Evolutionary conservation across 2,329 filamentous ascomycete genomes (phyloP), one percentile per base, ranked within the genome.

Genomic region (Davidsoniella eucalypti): DNA sequence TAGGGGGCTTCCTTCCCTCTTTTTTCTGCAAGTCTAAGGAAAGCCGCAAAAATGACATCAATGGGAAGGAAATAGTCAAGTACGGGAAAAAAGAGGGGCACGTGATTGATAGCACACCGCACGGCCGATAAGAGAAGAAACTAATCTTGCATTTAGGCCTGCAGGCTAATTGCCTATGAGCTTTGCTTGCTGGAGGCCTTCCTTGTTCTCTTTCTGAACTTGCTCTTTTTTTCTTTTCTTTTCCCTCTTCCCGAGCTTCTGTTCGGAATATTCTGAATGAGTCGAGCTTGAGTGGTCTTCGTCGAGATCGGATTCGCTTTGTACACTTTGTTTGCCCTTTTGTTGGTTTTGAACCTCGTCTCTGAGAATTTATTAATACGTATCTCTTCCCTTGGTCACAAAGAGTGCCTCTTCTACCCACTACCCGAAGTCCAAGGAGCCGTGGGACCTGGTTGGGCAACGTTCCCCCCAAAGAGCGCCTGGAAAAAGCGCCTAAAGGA

Each of bases 101-200:
- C 51, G 51, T 52, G 51, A 52, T 49, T 46, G 46, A 52, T 52
- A 52, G 41, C 43, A 46, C 39, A 46, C 49, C 49, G 44, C 49
- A 49, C 41, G 45, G 16, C 46, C 40, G 46, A 52, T 52, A 52
- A 52, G 51, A 52, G 39, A 38, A 47, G 29, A 33, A 23, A 43
- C 44, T 37, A 43, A 47, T 50, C 33, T 50, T 50, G 48, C 42
- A 50, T 44, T 21, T n/a, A 44, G 21, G 21, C n/a, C 12, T 29
- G n/a, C 25, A 45, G 43, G 18, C 4, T 4, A 12, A 21, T 12
- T 21, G 16, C 21, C 39, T 14, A 12, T 21, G 17, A 21, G 41
- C 18, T 4, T 23, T 18, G 41, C 12, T 23, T 18, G 41, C 5
- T 23, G 18, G 41, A 43, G 18, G 17, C 18, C 10, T 23, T 21